Percentiles rank a stretch among this genome's conserved stretches.
phyloP scores from a whole-genome alignment of 2,329 filamentous ascomycete genomes.

The Sporothrix sp. region DNA sequence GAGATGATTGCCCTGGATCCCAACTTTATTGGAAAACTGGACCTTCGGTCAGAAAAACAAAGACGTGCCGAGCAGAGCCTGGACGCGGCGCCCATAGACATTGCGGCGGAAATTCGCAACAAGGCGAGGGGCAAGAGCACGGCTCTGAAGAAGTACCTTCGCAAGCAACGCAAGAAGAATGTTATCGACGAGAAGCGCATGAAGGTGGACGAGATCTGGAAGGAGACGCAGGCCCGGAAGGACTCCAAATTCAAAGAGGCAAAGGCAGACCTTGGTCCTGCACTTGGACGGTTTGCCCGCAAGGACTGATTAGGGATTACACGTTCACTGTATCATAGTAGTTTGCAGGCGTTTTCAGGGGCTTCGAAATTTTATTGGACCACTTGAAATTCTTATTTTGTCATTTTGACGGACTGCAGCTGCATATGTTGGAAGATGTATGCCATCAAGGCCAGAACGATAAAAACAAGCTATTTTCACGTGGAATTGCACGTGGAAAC shows the following conservation, averaged over 20 bases:
- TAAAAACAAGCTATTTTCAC: too few relatives aligned
- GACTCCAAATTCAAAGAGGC: conserved; percentile 52
- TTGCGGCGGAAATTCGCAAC: conserved; percentile 59
- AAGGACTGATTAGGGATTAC: conserved; percentile 41
- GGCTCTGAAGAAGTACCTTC: conserved; percentile 73
- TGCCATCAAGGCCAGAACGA: too few relatives aligned
- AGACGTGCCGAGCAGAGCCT: conserved; percentile 68
- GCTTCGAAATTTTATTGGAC: too few relatives aligned
- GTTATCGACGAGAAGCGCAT: conserved; percentile 92
- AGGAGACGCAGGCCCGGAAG: conserved; percentile 58
- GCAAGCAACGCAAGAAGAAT: conserved; percentile 88
- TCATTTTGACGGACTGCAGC: background rate
- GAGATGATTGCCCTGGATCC: conserved; percentile 96
- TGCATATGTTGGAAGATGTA: too few relatives aligned
- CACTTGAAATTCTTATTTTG: too few relatives aligned
- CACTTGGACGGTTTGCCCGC: conserved; percentile 73
- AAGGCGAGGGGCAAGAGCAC: conserved; percentile 72
- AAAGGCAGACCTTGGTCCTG: conserved; percentile 70
- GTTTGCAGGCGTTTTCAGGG: background rate
- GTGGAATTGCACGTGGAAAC: too few relatives aligned
- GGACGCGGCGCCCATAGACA: conserved; percentile 53
- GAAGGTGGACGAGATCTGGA: conserved; percentile 73
- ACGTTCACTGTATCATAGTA: background rate
- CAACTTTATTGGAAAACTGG: conserved; percentile 80
- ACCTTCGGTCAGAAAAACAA: conserved; percentile 70